Conservation (phyloP, 257 asterid genomes). For the Perilla frutescens region DNA sequence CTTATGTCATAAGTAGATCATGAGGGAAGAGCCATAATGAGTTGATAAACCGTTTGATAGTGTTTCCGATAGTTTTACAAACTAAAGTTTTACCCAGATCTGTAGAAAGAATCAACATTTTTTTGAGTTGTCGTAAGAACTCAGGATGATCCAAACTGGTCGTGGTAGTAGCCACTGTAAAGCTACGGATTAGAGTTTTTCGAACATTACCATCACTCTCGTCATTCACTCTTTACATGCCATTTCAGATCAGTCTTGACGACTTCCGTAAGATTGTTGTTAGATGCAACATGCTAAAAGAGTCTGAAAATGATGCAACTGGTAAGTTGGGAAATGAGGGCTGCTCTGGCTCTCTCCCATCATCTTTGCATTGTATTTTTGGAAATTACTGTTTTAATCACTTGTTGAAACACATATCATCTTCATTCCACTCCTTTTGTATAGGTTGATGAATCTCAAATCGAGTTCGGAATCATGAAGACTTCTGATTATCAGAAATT, state of each 20-base stretch:
- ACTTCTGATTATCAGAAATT: too few relatives aligned
- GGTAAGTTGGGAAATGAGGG: slow-evolving; percentile 30
- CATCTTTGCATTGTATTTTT: not conserved
- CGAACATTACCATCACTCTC: not conserved
- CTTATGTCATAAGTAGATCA: too few relatives aligned
- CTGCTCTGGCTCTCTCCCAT: not conserved
- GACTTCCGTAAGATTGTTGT: slow-evolving; percentile 75
- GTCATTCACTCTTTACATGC: not conserved
- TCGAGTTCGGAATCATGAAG: too few relatives aligned
- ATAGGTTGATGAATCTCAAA: slow-evolving; percentile 7
- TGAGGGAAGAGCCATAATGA: too few relatives aligned
- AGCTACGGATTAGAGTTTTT: too few relatives aligned
- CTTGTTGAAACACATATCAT: not conserved
- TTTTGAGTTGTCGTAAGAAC: not conserved
- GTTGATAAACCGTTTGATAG: too few relatives aligned
- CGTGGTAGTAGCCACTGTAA: too few relatives aligned
- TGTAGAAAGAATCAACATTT: not conserved
- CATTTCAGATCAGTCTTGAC: slow-evolving; percentile 67
- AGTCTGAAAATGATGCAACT: slow-evolving; percentile 36
- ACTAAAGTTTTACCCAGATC: too few relatives aligned
- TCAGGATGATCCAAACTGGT: not conserved
- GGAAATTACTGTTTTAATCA: not conserved
- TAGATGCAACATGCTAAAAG: slow-evolving; percentile 75
- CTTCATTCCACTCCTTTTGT: not conserved
- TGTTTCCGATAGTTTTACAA: too few relatives aligned